A percentile compares a stretch with the other conserved stretches of the same genome.
phyloP scores from a whole-genome alignment of 192 early-diverging fungal genomes.

The Coemansia sp. region DNA sequence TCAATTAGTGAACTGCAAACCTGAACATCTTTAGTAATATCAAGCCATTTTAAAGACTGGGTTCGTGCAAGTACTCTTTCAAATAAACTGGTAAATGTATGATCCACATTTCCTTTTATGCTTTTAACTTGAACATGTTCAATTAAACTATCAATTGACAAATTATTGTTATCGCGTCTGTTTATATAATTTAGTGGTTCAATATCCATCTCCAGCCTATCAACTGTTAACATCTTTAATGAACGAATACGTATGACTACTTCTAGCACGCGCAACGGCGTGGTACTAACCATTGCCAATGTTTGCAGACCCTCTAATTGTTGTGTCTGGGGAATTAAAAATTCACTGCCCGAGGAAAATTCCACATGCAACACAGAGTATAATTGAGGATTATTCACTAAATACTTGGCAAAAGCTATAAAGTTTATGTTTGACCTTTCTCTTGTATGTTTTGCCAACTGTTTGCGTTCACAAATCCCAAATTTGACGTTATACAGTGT shows the following conservation, averaged over 20 bases:
- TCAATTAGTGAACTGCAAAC: background rate
- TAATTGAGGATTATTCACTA: background rate
- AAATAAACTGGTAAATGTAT: background rate
- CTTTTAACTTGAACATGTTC: conserved; percentile 2
- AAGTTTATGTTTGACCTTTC: background rate
- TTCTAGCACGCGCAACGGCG: no score
- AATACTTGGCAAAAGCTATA: background rate
- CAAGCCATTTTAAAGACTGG: background rate
- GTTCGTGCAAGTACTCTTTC: background rate
- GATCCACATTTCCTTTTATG: background rate
- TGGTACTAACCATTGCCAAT: no score
- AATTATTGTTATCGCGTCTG: no score
- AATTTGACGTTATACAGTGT: background rate
- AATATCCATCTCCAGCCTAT: no score
- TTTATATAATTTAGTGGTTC: no score
- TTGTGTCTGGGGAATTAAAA: no score
- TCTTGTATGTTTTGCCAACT: background rate
- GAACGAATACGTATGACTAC: no score
- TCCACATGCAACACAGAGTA: background rate
- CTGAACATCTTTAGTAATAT: background rate
- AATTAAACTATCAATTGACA: background rate
- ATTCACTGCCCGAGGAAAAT: no score
- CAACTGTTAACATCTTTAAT: no score
- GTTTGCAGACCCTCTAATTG: no score
- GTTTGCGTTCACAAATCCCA: background rate